Conservation (phyloP, 2,329 filamentous ascomycete species). For the Aspergillus pseudoterreus region DNA sequence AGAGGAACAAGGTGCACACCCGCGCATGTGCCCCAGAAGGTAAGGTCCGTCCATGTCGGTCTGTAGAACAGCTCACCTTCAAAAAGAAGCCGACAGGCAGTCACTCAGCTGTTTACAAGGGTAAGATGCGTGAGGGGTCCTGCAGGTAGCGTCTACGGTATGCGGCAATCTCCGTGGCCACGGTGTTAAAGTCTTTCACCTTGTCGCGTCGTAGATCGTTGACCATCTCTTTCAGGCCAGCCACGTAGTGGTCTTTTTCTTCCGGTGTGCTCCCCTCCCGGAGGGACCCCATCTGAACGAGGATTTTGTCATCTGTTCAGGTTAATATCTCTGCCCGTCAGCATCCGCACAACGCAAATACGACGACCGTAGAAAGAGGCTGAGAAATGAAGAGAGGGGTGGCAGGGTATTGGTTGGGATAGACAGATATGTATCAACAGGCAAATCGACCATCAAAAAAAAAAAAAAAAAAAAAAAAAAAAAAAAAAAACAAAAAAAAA, state of each 20-base stretch:
- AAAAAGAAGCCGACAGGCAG: slow-evolving; percentile 5
- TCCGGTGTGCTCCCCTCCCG: slow-evolving; percentile 44
- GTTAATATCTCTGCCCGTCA: slow-evolving; percentile 40
- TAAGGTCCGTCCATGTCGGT: slow-evolving; percentile 1
- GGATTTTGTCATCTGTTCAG: slow-evolving; percentile 48
- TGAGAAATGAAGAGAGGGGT: neutral
- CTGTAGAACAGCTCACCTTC: slow-evolving; percentile 21
- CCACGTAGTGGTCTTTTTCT: slow-evolving; percentile 42
- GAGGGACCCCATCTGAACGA: slow-evolving; percentile 47
- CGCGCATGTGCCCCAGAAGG: neutral
- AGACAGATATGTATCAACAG: neutral
- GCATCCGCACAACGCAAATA: slow-evolving; percentile 30
- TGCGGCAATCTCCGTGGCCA: slow-evolving; percentile 47
- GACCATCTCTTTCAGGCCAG: slow-evolving; percentile 47
- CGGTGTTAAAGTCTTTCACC: slow-evolving; percentile 48
- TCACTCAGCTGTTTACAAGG: slow-evolving; percentile 35
- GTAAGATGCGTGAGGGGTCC: slow-evolving; percentile 44
- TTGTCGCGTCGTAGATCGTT: slow-evolving; percentile 47
- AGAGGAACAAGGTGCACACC: slow-evolving; percentile 1
- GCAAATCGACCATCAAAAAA: too few relatives aligned
- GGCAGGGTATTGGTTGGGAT: neutral
- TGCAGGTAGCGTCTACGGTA: slow-evolving; percentile 50
- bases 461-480: too few relatives aligned
- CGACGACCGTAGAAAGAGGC: slow-evolving; percentile 10
- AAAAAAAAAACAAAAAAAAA: too few relatives aligned